These are phyloP conservation scores for Sarcocystis neurona DNA, from an alignment of 169 alveolate genomes.

Conservation along the genomic window DNA sequence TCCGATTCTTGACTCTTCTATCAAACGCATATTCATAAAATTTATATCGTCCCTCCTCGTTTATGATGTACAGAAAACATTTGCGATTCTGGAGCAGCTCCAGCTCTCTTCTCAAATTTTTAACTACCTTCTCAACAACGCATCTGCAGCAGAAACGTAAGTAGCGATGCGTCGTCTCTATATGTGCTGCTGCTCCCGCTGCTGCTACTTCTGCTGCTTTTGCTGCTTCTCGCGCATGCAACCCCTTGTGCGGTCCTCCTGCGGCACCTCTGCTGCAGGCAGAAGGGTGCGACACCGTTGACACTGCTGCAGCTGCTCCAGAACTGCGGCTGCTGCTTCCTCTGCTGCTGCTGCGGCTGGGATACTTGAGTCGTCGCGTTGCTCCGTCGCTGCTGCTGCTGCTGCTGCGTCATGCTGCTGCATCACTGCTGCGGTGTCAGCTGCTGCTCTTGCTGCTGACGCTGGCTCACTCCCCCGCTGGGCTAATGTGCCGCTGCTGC, in stretches of 20 bases:
- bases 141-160: constrained; percentile 21
- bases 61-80: constrained; percentile 7
- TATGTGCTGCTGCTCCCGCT: neutral
- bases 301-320: too few relatives aligned
- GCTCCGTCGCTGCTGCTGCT: too few relatives aligned
- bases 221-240: neutral
- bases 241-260: neutral
- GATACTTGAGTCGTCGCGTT: too few relatives aligned
- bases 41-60: constrained; percentile 32
- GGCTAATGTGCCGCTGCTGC: too few relatives aligned
- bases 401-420: too few relatives aligned
- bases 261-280: neutral
- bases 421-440: too few relatives aligned
- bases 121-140: constrained; percentile 18
- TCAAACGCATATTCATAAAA: constrained; percentile 7
- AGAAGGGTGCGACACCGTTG: too few relatives aligned
- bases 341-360: too few relatives aligned
- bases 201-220: neutral
- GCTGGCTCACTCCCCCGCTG: too few relatives aligned
- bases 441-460: too few relatives aligned
- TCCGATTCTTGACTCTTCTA: too few relatives aligned
- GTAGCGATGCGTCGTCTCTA: neutral
- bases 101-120: neutral
- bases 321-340: too few relatives aligned
- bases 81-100: constrained; percentile 19